Evolutionary conservation across 2,329 filamentous ascomycete genomes (phyloP), one percentile per base, ranked within the genome.

Genomic region (Aaosphaeria arxii): DNA sequence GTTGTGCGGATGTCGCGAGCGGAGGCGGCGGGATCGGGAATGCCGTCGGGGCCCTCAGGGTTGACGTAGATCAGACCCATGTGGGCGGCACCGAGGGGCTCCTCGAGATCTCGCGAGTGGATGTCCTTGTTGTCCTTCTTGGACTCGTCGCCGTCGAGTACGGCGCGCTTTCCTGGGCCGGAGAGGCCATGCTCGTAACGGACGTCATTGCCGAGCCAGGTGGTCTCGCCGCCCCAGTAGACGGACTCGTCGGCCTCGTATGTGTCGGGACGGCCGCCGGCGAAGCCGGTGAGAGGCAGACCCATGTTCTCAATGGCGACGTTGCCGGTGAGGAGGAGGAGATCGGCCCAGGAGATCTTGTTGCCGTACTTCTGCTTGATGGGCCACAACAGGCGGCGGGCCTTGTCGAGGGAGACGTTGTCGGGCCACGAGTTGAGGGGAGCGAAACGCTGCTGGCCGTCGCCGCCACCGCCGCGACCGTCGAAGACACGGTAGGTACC

Each of bases 61-160:
- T 91, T 90, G 52, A 90, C 87, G 67, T 91, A 91, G 67, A 91
- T 91, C 60, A 91, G 73, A 63, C 87, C 87, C 83, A 88, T 87
- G 72, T 87, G 82, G 30, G 84, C 76, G 40, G 87, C 83, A 6
- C 76, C 86, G 11, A 91, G 70, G 2, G 87, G 87, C 61, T 78
- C 70, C 72, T 90, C 86, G 5, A 89, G 78, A 28, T 88, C 77
- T 50, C 85, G 82, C 24, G 74, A 75, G 71, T 85, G 79, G 38
- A 67, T 65, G 32, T 67, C 56, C 30, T 52, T 54, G 56, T 64
- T 56, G 30, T 57, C 51, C 41, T 56, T 59, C 59, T 66, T 63
- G 52, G 53, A 49, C 49, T 69, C 56, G 50, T 68, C 64, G 28
- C 59, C 66, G 40, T 64, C 62, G 11, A 69, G 41, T 36, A 63